phyloP scores from a whole-genome alignment of 805 yeast species.

The Saccharomycopsis sp. region DNA sequence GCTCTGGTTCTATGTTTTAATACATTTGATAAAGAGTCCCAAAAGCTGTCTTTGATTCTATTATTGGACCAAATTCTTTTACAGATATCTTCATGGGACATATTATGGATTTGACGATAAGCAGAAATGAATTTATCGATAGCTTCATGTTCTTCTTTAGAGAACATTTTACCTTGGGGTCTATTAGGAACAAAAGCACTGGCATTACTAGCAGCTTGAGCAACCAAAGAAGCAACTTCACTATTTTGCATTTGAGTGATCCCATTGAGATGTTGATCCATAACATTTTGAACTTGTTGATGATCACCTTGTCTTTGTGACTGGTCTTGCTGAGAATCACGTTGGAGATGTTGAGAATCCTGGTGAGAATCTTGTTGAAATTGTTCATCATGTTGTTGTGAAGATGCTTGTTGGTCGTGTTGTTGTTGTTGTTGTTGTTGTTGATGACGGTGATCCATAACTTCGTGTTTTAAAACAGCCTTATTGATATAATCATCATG shows the following conservation, averaged over 20 bases:
- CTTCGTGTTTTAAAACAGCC: not conserved
- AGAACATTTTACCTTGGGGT: constrained; percentile 30
- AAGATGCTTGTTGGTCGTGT: not conserved
- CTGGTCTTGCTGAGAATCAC: constrained; percentile 3
- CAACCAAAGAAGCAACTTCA: constrained; percentile 12
- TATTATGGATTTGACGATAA: constrained; percentile 51
- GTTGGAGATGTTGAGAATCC: constrained; percentile 17
- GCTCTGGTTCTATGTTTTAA: constrained; percentile 82
- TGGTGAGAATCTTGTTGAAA: constrained; percentile 13
- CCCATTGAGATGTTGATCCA: constrained; percentile 1
- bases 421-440: not conserved
- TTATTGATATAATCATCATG: not conserved
- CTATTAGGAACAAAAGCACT: constrained; percentile 4
- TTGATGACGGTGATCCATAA: not conserved
- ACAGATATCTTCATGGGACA: constrained; percentile 62
- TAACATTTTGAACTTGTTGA: not conserved
- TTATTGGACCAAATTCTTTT: constrained; percentile 81
- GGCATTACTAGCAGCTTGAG: constrained; percentile 16
- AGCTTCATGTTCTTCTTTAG: constrained; percentile 55
- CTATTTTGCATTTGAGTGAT: constrained; percentile 1
- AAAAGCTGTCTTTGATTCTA: constrained; percentile 76
- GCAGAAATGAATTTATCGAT: constrained; percentile 64
- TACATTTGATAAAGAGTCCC: constrained; percentile 75
- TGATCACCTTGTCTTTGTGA: not conserved
- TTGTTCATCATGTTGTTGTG: constrained; percentile 12